phyloP scores from a whole-genome alignment of 768 basidiomycete genomes.

The Phanerochaete sordida region DNA sequence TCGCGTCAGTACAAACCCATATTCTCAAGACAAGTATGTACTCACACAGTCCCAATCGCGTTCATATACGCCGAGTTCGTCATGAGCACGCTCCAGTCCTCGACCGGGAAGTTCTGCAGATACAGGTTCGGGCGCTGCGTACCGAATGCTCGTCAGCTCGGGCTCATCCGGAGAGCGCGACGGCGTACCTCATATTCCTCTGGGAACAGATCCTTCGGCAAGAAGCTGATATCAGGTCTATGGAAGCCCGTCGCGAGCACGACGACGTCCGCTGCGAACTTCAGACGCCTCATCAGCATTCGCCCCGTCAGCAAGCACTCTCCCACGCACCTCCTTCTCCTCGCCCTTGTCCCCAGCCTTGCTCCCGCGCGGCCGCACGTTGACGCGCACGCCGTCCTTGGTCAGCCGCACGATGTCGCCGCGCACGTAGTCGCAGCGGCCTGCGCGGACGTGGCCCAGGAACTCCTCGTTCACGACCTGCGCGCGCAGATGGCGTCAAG shows the following conservation, averaged over 20 bases:
- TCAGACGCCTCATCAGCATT: background rate
- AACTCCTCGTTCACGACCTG: slow-evolving; percentile 53
- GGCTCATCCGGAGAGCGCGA: background rate
- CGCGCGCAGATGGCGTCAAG: background rate
- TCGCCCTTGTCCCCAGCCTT: slow-evolving; percentile 31
- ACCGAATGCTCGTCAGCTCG: background rate
- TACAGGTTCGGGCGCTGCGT: slow-evolving; percentile 45
- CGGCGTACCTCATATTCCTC: slow-evolving; percentile 41
- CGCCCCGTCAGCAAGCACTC: too few relatives aligned
- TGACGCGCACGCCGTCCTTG: slow-evolving; percentile 33
- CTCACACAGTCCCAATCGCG: slow-evolving; percentile 39
- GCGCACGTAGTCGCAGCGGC: slow-evolving; percentile 43
- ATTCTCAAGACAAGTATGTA: background rate
- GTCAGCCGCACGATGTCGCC: slow-evolving; percentile 42
- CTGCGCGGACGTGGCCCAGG: slow-evolving; percentile 39
- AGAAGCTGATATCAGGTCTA: slow-evolving; percentile 41
- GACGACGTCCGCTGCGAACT: slow-evolving; percentile 43
- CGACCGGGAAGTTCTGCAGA: slow-evolving; percentile 51
- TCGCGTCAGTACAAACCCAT: background rate
- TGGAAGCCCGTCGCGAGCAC: slow-evolving; percentile 54
- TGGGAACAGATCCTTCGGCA: slow-evolving; percentile 47
- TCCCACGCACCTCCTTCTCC: slow-evolving; percentile 24
- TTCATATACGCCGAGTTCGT: slow-evolving; percentile 51
- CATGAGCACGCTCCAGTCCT: slow-evolving; percentile 49
- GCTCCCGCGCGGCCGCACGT: slow-evolving; percentile 32